Evolutionary conservation across 2,329 filamentous ascomycete genomes (phyloP).

Genomic region (Cryphonectria naterciae): DNA sequence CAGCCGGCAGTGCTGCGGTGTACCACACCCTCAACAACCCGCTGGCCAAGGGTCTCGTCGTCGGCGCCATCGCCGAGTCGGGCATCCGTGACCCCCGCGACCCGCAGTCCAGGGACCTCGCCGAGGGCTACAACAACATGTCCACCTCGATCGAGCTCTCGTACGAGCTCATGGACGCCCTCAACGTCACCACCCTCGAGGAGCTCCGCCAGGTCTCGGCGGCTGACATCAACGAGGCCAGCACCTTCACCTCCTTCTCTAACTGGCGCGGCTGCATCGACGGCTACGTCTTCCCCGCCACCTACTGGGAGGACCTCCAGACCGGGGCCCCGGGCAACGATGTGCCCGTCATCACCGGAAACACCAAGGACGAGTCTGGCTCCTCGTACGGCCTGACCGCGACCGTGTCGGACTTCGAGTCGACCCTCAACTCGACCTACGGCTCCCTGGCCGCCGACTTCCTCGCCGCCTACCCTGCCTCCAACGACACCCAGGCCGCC

Average conservation of each 20-base stretch:
- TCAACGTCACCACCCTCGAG: not conserved
- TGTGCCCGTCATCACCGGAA: slow-evolving; percentile 8
- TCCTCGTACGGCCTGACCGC: not conserved
- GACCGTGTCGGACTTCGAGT: not conserved
- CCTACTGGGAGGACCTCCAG: slow-evolving; percentile 7
- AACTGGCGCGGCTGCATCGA: slow-evolving; percentile 8
- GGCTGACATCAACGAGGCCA: not conserved
- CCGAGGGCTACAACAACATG: slow-evolving; percentile 8
- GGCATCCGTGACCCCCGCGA: not conserved
- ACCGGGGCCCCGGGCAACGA: not conserved
- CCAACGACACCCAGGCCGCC: not conserved
- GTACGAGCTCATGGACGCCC: not conserved
- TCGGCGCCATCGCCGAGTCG: slow-evolving; percentile 3
- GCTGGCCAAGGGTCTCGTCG: slow-evolving; percentile 9
- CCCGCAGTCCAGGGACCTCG: not conserved
- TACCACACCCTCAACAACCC: slow-evolving; percentile 4
- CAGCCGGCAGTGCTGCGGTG: slow-evolving; percentile 7
- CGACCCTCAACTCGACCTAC: not conserved
- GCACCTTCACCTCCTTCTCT: slow-evolving; percentile 3
- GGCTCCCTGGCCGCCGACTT: not conserved
- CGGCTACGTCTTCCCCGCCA: slow-evolving; percentile 8
- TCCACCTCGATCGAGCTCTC: not conserved
- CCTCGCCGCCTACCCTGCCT: not conserved
- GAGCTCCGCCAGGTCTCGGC: slow-evolving; percentile 3
- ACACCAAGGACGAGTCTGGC: slow-evolving; percentile 11